Conservation (phyloP, 2,329 filamentous ascomycete species). For the Penicillium sp. region DNA sequence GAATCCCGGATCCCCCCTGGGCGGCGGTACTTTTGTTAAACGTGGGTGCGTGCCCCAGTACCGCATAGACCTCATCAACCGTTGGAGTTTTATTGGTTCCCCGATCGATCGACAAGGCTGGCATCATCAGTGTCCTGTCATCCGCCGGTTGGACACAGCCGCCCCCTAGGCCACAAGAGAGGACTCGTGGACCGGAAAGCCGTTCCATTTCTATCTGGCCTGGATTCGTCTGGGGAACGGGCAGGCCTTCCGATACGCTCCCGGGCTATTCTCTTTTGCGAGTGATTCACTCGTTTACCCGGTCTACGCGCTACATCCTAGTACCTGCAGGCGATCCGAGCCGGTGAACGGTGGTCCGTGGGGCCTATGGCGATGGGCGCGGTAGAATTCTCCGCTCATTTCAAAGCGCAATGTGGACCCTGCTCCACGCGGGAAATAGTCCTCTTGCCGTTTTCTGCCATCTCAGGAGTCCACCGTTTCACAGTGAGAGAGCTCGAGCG, state of each 20-base stretch:
- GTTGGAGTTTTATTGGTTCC: constrained; percentile 9
- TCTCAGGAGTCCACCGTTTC: background rate
- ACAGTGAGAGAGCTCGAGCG: background rate
- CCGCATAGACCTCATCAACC: constrained; percentile 1
- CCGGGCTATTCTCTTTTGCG: constrained; percentile 9
- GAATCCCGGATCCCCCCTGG: background rate
- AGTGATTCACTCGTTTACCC: constrained; percentile 4
- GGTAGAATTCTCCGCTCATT: constrained; percentile 20
- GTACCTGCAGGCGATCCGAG: constrained; percentile 32
- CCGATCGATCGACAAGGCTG: constrained; percentile 9
- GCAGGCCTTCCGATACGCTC: constrained; percentile 8
- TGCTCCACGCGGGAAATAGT: constrained; percentile 15
- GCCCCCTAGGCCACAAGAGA: background rate
- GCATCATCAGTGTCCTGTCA: constrained; percentile 12
- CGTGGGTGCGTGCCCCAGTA: background rate
- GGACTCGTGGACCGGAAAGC: constrained; percentile 15
- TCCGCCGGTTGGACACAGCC: constrained; percentile 15
- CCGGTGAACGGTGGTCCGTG: constrained; percentile 28
- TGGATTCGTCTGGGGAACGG: background rate
- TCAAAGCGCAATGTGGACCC: background rate
- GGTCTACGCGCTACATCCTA: constrained; percentile 18
- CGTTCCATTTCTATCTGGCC: constrained; percentile 14
- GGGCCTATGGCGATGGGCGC: constrained; percentile 14
- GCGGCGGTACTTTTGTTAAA: constrained; percentile 9
- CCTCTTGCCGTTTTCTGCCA: constrained; percentile 2